phyloP scores from a whole-genome alignment of 2,329 filamentous ascomycete species.

The Bipolaris sorokiniana region DNA sequence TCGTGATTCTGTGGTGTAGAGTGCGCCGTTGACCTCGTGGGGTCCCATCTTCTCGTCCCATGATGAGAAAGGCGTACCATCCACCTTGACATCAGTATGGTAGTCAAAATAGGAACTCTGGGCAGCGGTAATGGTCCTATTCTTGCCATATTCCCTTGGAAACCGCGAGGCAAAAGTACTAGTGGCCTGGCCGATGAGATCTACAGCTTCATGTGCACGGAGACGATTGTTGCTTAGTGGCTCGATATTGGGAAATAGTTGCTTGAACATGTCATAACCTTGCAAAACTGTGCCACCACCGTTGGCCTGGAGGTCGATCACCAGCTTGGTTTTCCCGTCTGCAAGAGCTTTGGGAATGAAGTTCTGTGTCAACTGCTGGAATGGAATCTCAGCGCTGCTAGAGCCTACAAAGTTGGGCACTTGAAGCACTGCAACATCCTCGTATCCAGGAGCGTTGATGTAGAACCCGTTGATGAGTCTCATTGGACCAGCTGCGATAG shows the following conservation, averaged over 20 bases:
- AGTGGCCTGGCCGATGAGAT: conserved; percentile 53
- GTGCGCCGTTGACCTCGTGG: conserved; percentile 48
- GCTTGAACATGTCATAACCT: conserved; percentile 67
- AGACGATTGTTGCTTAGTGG: conserved; percentile 60
- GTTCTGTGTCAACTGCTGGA: conserved; percentile 51
- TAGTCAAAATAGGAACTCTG: conserved; percentile 56
- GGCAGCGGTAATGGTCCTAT: conserved; percentile 48
- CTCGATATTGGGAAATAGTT: conserved; percentile 59
- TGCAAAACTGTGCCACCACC: conserved; percentile 65
- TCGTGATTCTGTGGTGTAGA: conserved; percentile 41
- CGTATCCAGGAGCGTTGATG: conserved; percentile 51
- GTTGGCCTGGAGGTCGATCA: conserved; percentile 66
- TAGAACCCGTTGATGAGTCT: conserved; percentile 57
- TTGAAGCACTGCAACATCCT: conserved; percentile 54
- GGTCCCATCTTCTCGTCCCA: conserved; percentile 54
- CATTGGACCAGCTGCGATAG: conserved; percentile 46
- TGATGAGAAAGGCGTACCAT: conserved; percentile 57
- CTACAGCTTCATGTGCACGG: conserved; percentile 56
- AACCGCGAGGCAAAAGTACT: conserved; percentile 42
- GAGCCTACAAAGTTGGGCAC: conserved; percentile 51
- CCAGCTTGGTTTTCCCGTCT: conserved; percentile 64
- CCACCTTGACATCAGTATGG: conserved; percentile 55
- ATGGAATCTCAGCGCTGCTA: conserved; percentile 29
- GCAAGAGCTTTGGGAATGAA: conserved; percentile 53
- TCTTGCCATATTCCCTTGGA: conserved; percentile 38